phyloP scores from a whole-genome alignment of 768 basidiomycete species.

The Phaeotremella skinneri region DNA sequence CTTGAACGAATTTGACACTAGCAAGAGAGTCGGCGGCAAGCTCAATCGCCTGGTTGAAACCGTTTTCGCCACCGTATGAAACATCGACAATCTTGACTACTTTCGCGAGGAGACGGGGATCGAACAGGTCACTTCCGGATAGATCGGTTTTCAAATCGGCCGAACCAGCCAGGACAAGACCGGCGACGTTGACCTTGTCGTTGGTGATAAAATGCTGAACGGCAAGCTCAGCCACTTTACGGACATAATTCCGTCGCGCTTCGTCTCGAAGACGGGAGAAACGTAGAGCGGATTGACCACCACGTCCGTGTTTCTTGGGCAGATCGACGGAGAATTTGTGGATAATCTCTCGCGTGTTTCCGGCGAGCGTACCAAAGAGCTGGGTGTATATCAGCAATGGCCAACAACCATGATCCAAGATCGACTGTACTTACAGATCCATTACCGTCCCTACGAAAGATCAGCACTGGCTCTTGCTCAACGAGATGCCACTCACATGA shows the following conservation, averaged over 20 bases:
- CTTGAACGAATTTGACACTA: slow-evolving; percentile 99
- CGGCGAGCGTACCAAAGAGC: slow-evolving; percentile 90
- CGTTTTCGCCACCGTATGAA: slow-evolving; percentile 96
- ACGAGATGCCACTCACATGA: slow-evolving; percentile 74
- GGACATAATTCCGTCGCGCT: slow-evolving; percentile 98
- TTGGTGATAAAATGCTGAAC: slow-evolving; percentile 97
- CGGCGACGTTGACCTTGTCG: slow-evolving; percentile 97
- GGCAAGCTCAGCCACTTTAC: slow-evolving; percentile 94
- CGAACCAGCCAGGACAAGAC: slow-evolving; percentile 90
- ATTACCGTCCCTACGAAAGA: slow-evolving; percentile 56
- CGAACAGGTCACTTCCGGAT: slow-evolving; percentile 94
- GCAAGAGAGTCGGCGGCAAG: slow-evolving; percentile 91
- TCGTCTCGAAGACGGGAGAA: slow-evolving; percentile 99
- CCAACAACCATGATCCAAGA: not conserved
- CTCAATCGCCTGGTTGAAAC: slow-evolving; percentile 99
- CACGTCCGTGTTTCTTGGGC: slow-evolving; percentile 99
- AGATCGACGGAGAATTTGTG: slow-evolving; percentile 99
- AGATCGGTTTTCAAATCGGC: slow-evolving; percentile 99
- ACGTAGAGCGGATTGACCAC: slow-evolving; percentile 99
- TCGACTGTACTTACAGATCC: slow-evolving; percentile 59
- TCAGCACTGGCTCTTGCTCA: not conserved
- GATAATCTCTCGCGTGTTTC: slow-evolving; percentile 93
- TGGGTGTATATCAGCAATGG: slow-evolving; percentile 5
- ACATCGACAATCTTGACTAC: slow-evolving; percentile 98
- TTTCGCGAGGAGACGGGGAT: slow-evolving; percentile 79